Evolutionary conservation across 2,329 filamentous ascomycete species (phyloP).

Genomic region (Magnaporthiopsis rhizophila): DNA sequence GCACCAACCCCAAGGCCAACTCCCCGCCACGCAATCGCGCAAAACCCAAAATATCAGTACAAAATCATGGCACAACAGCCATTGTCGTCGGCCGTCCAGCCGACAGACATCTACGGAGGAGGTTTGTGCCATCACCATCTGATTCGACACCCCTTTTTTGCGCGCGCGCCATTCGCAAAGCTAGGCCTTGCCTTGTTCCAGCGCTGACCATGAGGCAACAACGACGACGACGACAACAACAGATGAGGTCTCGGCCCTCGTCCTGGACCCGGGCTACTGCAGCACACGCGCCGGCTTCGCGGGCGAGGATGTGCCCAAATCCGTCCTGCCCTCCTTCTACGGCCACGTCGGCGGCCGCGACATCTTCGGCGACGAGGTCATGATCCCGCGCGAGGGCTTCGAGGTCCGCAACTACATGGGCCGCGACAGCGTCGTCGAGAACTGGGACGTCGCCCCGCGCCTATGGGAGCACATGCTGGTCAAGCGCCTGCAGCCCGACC

Average conservation of each 20-base stretch:
- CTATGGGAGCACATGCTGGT: conserved; percentile 92
- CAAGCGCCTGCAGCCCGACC: conserved; percentile 73
- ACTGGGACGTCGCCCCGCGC: conserved; percentile 87
- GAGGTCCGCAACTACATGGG: conserved; percentile 91
- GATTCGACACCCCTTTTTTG: conserved; percentile 4
- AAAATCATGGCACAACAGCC: conserved; percentile 31
- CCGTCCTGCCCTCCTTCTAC: conserved; percentile 85
- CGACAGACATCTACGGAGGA: conserved; percentile 57
- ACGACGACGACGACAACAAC: conserved; percentile 11
- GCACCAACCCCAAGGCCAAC: background rate
- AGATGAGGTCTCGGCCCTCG: conserved; percentile 97
- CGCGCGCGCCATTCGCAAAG: conserved; percentile 11
- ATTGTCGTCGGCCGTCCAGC: conserved; percentile 46
- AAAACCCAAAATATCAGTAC: background rate
- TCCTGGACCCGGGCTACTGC: conserved; percentile 91
- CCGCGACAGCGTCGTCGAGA: conserved; percentile 81
- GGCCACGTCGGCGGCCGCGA: conserved; percentile 50
- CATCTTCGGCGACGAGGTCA: conserved; percentile 85
- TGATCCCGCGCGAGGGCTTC: conserved; percentile 66
- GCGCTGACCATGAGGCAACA: background rate
- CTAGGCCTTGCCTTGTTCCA: conserved; percentile 9
- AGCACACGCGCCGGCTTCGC: conserved; percentile 91
- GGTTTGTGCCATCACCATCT: conserved; percentile 29
- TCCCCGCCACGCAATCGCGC: too few species aligned
- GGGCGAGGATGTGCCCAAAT: conserved; percentile 94